A percentile compares a stretch with the other conserved stretches of the same genome.
Evolutionary conservation across 75 land plant species (phyloP).

Genomic region (Pinus albicaulis): DNA sequence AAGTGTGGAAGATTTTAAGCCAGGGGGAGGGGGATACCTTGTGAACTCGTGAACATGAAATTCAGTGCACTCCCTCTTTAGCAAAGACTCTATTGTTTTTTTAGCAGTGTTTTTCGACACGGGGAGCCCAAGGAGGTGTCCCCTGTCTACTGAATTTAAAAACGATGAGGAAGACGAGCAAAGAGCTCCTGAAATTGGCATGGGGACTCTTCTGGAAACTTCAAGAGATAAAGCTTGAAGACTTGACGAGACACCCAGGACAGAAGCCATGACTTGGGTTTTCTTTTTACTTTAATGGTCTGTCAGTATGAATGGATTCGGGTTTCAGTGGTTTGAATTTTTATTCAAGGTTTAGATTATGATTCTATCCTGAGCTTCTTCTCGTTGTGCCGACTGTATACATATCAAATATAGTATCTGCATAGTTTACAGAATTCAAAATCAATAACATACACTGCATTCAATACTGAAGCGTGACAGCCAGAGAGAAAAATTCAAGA

Average conservation of each 20-base stretch:
- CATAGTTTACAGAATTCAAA: too few relatives aligned
- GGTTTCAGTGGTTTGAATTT: too few relatives aligned
- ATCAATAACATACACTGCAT: too few relatives aligned
- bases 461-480: too few relatives aligned
- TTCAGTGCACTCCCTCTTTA: background rate
- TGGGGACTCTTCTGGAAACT: constrained; percentile 8
- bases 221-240: constrained; percentile 26
- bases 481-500: too few relatives aligned
- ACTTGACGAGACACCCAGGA: constrained; percentile 42
- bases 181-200: background rate
- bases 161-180: background rate
- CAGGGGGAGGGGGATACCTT: background rate
- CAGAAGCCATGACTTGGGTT: constrained; percentile 23
- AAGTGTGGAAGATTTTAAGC: background rate
- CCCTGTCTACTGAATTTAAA: background rate
- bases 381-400: too few relatives aligned
- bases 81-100: constrained; percentile 3
- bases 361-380: too few relatives aligned
- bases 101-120: background rate
- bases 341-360: too few relatives aligned
- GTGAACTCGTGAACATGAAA: background rate
- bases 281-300: too few relatives aligned
- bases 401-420: too few relatives aligned
- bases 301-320: too few relatives aligned
- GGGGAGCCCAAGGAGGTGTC: background rate